phyloP scores from a whole-genome alignment of 2,329 filamentous ascomycete genomes.

The Trichoderma atroviride region DNA sequence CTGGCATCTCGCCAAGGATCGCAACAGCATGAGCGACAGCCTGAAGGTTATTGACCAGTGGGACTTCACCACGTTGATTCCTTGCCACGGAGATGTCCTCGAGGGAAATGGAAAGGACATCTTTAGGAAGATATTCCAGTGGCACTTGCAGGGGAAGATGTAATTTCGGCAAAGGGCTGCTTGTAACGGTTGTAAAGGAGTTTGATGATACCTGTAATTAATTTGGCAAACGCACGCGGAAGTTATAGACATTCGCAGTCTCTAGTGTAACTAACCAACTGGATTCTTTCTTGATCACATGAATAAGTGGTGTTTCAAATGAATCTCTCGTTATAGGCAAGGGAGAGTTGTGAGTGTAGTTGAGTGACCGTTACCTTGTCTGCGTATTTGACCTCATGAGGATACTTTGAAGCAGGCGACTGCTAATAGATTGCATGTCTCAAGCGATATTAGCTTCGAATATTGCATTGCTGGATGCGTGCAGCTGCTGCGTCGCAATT shows the following conservation, averaged over 20 bases:
- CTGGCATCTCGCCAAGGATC: constrained; percentile 75
- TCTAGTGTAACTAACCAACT: not conserved
- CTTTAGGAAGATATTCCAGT: constrained; percentile 78
- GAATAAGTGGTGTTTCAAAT: too few species aligned
- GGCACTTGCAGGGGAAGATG: constrained; percentile 64
- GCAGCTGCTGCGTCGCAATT: not conserved
- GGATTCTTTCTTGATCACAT: not conserved
- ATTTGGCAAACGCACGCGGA: not conserved
- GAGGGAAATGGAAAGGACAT: constrained; percentile 72
- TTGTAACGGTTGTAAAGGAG: not conserved
- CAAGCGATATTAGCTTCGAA: not conserved
- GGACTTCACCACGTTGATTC: constrained; percentile 84
- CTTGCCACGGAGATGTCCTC: constrained; percentile 91
- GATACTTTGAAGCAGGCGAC: not conserved
- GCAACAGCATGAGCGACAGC: constrained; percentile 69
- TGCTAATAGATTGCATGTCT: not conserved
- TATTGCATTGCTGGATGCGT: not conserved
- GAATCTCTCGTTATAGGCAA: not conserved
- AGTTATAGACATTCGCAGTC: not conserved
- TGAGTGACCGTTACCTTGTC: too few species aligned
- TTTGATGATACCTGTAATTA: not conserved
- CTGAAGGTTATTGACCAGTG: constrained; percentile 70
- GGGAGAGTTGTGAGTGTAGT: not conserved
- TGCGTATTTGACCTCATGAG: not conserved
- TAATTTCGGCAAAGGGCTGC: not conserved